Conservation (phyloP, 768 basidiomycete genomes). For the Russula emetica region DNA sequence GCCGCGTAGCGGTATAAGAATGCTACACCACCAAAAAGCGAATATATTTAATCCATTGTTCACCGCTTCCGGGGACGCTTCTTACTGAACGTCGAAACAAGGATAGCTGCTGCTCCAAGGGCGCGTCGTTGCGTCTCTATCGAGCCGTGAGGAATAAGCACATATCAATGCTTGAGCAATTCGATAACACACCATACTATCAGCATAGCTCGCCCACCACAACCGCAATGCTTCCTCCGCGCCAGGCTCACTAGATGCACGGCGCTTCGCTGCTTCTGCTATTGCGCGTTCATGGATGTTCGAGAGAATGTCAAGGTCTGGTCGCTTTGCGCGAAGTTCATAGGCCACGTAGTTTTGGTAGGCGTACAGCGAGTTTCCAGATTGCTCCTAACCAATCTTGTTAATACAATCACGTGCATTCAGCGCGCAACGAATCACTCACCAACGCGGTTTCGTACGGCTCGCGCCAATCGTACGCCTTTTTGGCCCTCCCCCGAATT, state of each 20-base stretch:
- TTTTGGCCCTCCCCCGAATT: constrained; percentile 54
- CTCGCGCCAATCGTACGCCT: constrained; percentile 62
- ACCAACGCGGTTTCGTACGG: constrained; percentile 58
- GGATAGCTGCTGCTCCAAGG: constrained; percentile 41
- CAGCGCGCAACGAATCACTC: constrained; percentile 27
- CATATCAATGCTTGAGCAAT: background rate
- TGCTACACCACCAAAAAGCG: constrained; percentile 54
- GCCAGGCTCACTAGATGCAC: constrained; percentile 49
- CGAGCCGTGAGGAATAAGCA: constrained; percentile 9
- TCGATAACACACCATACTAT: constrained; percentile 53
- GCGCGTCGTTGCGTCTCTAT: constrained; percentile 46
- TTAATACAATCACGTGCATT: constrained; percentile 31
- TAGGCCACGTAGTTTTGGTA: constrained; percentile 60
- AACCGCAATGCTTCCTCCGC: constrained; percentile 55
- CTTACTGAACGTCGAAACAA: constrained; percentile 55
- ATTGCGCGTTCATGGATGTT: constrained; percentile 72
- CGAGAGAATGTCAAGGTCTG: constrained; percentile 52
- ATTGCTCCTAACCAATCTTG: constrained; percentile 25
- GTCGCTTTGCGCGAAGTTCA: constrained; percentile 58
- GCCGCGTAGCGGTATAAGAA: background rate
- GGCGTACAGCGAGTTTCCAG: constrained; percentile 47
- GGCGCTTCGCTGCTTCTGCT: constrained; percentile 59
- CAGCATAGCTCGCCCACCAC: constrained; percentile 74
- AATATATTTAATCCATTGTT: constrained; percentile 75
- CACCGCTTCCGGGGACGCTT: constrained; percentile 72